Base-by-base conservation (phyloP, 345 rosid genomes). In the Excoecaria cochinchinensis region DNA sequence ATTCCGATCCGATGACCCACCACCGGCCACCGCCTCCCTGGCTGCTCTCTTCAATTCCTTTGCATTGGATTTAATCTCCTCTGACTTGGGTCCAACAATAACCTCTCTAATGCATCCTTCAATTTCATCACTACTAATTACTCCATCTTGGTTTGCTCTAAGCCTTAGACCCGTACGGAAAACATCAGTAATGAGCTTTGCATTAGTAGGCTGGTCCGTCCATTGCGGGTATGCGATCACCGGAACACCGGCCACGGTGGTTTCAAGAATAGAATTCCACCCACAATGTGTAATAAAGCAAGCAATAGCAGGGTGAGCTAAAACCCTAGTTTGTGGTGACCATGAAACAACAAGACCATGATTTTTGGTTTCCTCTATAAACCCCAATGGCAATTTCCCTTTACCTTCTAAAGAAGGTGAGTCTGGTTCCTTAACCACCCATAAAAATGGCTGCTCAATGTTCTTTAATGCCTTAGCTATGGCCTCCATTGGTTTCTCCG, bases 221-320 rank as follows among this genome's bases (percentile, higher is more conserved):
- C 88, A 89, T 3, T 82, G 82, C 6, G 91, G 91, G 75, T 56
- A 81, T 17, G 83, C 87, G 3, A 89, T 75, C 38, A 86, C 80
- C 8, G 91, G 91, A 52, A 87, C 81, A 6, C 88, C 91, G 0
- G 87, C 76, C 3, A 17, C 69, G 2, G 84, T 70, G 5, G 86
- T 71, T 74, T 89, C 90, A 31, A 79, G 40, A 69, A 80, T 12
- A 14, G 92, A 87, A 69, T 85, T 89, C 90, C 89, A 87, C 5
- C 93, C 93, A 21, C 93, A 86, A 39, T 86, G 91, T 0, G 89
- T 89, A 13, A 89, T 51, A 31, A 87, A 89, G 58, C 90, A 86
- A 0, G 79, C 82, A 22, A 82, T 38, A 1, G 87, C 72, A 11
- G 76, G 78, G 75, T 89, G 88, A 19, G 76, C 74, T 59, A 89